Evolutionary conservation across 345 rosid genomes (phyloP).

Genomic region (Rhizophora apiculata): DNA sequence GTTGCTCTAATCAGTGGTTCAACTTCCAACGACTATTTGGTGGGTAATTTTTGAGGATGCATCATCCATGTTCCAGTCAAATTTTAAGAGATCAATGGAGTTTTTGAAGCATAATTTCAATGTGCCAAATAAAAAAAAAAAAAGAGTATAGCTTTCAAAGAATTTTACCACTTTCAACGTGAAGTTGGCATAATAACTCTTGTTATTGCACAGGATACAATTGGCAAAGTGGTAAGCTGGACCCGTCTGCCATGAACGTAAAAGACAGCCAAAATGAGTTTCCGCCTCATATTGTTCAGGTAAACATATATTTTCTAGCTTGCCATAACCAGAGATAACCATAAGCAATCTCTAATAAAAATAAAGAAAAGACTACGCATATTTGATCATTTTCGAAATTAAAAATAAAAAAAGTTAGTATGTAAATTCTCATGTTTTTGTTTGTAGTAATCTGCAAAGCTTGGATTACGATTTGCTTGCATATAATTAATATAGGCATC

Average conservation of each 20-base stretch:
- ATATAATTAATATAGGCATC: conserved; percentile 35
- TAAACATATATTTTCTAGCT: not conserved
- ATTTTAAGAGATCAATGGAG: no score
- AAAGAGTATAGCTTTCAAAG: not conserved
- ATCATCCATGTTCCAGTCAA: no score
- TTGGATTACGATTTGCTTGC: no score
- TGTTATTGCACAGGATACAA: conserved; percentile 49
- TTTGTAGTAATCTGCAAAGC: not conserved
- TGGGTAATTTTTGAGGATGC: conserved; percentile 14
- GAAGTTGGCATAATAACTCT: not conserved
- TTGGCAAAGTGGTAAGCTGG: conserved; percentile 69
- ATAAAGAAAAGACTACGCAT: no score
- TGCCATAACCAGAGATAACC: no score
- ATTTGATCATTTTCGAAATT: not conserved
- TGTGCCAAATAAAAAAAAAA: not conserved
- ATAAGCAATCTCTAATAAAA: no score
- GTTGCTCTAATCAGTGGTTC: conserved; percentile 87
- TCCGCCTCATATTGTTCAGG: conserved; percentile 74
- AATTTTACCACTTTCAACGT: not conserved
- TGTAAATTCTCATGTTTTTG: not conserved
- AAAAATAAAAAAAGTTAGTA: not conserved
- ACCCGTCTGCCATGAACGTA: conserved; percentile 74
- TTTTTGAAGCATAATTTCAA: not conserved
- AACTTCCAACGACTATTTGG: conserved; percentile 80
- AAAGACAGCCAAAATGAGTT: conserved; percentile 30